Evolutionary conservation across 73 alveolate genomes (phyloP).

Genomic region (Paramecium octaurelia): DNA sequence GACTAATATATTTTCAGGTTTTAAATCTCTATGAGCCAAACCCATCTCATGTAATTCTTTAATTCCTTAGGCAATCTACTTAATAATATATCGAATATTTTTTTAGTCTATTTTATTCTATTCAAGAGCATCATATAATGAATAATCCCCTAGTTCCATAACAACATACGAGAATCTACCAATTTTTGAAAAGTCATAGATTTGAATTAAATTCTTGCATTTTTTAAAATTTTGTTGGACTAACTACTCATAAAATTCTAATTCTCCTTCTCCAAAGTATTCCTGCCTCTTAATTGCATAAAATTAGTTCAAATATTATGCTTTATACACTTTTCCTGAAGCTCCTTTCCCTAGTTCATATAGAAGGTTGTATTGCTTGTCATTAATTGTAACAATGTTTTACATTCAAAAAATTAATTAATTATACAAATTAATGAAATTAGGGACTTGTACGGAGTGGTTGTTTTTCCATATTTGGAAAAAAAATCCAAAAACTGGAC

Average conservation of each 20-base stretch:
- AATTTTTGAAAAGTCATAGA: not conserved
- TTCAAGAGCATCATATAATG: not conserved
- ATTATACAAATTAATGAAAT: not conserved
- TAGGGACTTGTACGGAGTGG: conserved; percentile 58
- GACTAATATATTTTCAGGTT: conserved; percentile 29
- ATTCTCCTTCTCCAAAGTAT: not conserved
- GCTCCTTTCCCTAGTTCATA: not conserved
- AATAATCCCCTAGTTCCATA: not conserved
- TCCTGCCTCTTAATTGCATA: not conserved
- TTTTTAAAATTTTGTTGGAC: not conserved
- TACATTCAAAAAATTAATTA: not conserved
- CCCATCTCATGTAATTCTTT: not conserved
- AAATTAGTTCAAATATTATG: not conserved
- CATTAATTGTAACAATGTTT: not conserved
- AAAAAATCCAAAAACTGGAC: conserved; percentile 44
- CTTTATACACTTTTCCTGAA: not conserved
- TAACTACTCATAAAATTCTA: not conserved
- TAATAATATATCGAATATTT: not conserved
- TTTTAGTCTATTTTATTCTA: not conserved
- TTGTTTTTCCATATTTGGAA: conserved; percentile 61
- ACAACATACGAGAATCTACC: not conserved
- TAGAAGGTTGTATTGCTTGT: not conserved
- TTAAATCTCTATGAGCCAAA: conserved; percentile 13
- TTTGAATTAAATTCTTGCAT: not conserved
- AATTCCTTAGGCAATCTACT: not conserved